These are phyloP conservation scores for Baudoinia panamericana DNA, from an alignment of 495 filamentous ascomycete species.

Conservation along the genomic window DNA sequence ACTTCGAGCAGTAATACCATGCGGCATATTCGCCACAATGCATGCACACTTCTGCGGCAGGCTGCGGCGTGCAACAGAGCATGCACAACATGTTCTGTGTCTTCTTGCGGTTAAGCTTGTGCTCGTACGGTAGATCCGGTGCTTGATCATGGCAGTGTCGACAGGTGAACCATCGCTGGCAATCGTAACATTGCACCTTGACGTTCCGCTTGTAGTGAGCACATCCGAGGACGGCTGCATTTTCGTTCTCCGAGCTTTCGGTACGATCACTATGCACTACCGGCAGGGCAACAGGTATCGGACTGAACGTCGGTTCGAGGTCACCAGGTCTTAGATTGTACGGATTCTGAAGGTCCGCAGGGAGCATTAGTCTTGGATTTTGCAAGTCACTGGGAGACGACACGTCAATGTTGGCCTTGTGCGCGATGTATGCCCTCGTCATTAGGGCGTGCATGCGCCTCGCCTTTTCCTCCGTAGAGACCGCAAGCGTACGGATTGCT, in stretches of 20 bases:
- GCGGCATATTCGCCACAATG: slow-evolving; percentile 64
- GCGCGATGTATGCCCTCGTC: slow-evolving; percentile 54
- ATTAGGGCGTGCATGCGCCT: slow-evolving; percentile 70
- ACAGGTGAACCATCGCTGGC: slow-evolving; percentile 87
- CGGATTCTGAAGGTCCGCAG: slow-evolving; percentile 33
- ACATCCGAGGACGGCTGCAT: slow-evolving; percentile 51
- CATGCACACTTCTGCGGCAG: slow-evolving; percentile 61
- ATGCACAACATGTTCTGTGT: slow-evolving; percentile 98
- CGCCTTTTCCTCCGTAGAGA: slow-evolving; percentile 64
- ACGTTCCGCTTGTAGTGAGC: slow-evolving; percentile 91
- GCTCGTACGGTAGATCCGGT: slow-evolving; percentile 45
- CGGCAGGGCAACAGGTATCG: slow-evolving; percentile 30
- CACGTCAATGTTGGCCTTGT: slow-evolving; percentile 3
- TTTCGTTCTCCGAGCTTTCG: slow-evolving; percentile 32
- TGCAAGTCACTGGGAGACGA: slow-evolving; percentile 7
- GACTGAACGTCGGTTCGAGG: slow-evolving; percentile 55
- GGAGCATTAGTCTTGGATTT: slow-evolving; percentile 4
- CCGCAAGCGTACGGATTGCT: slow-evolving; percentile 52
- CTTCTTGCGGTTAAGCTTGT: slow-evolving; percentile 63
- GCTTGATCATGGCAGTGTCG: slow-evolving; percentile 84
- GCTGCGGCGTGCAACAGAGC: slow-evolving; percentile 79
- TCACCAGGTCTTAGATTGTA: slow-evolving; percentile 64
- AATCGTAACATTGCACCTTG: slow-evolving; percentile 83
- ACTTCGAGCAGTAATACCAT: slow-evolving; percentile 89
- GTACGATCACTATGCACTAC: slow-evolving; percentile 34